Evolutionary conservation across 2,329 filamentous ascomycete species (phyloP), one percentile per base, ranked within the genome.

Genomic region (Botrytis paeoniae): DNA sequence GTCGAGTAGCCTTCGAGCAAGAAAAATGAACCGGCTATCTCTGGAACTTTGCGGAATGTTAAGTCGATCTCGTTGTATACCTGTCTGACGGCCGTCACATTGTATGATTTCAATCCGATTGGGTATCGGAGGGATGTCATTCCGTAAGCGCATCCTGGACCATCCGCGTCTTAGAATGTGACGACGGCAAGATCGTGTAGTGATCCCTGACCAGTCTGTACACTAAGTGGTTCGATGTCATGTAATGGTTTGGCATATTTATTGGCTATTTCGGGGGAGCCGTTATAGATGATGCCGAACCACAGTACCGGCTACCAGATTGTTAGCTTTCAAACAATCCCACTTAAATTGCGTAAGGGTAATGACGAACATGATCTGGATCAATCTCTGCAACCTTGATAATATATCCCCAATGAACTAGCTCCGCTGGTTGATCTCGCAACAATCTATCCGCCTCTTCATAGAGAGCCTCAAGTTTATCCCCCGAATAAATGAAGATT

Each of bases 351-450:
- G 12, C 20, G 25, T 51, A n/a, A 18, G 51, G 51, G 1, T 2
- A 35, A 45, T 6, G n/a, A 60, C 66, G 32, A 32, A 69, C 29
- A 69, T 69, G 66, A 69, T 60, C 66, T 41, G 48, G 37, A 59
- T 69, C 66, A 45, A 69, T 32, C 35, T 69, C 66, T 25, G 45
- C 35, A 29, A 35, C 51, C 2, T 59, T 69, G 29, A 69, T 43
- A 59, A 69, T 69, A 35, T 69, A 59, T 37, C 65, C 51, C 65
- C 65, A 69, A 43, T 69, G 37, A 57, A 59, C 29, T 2, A 70
- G 69, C 37, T 70, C 69, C 18, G 69, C 39, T 20, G 69, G 57
- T 25, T 70, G 69, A 39, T 70, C n/a, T 29, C n/a, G n/a, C 14
- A 70, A 20, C 22, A 70, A 61, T 37, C n/a, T 45, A 54, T 63